Evolutionary conservation across 495 filamentous ascomycete species (phyloP), one percentile per base, ranked within the genome.

Genomic region (Hyaloscypha hepaticicola): DNA sequence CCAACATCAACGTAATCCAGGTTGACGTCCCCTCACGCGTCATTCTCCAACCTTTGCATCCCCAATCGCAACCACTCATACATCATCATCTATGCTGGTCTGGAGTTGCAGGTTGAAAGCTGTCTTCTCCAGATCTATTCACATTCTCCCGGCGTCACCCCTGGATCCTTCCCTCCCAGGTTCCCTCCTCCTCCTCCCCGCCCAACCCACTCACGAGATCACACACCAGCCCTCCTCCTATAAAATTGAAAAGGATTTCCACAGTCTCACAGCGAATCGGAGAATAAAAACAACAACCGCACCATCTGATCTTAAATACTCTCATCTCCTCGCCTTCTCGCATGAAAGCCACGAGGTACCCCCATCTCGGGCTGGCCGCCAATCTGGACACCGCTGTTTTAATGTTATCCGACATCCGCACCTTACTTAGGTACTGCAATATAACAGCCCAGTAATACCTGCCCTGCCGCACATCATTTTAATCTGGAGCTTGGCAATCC

Each of bases 111-210:
- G 50, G 19, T 25, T 53, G 25, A 21, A 21, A 59, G 8, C 41
- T 59, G 41, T n/a, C 31, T 66, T 90, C n/a, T 22, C 1, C 50
- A 27, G 19, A 6, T 53, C 38, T 53, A 27, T 53, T 53, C 25
- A 8, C 9, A 53, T 53, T 14, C 22, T 45, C 38, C 12, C 14
- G 38, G 38, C 38, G 11, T 9, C 38, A 9, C 19, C 38, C 38
- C 38, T 16, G 38, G 38, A 9, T 16, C 11, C 38, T 16, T 45
- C 38, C 38, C 38, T 16, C 6, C 38, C 14, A 14, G 9, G 11
- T 19, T 45, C 38, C 14, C 38, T 45, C 16, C 7, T 45, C 7
- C 14, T 16, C 38, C 38, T 45, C 38, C 38, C 14, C 38, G 31
- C 31, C 31, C 5, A 8, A 5, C 11, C 19, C 55, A 6, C 50